These are phyloP conservation scores for Nematocida major DNA, from an alignment of 371 early-diverging fungal species.

Conservation along the genomic window DNA sequence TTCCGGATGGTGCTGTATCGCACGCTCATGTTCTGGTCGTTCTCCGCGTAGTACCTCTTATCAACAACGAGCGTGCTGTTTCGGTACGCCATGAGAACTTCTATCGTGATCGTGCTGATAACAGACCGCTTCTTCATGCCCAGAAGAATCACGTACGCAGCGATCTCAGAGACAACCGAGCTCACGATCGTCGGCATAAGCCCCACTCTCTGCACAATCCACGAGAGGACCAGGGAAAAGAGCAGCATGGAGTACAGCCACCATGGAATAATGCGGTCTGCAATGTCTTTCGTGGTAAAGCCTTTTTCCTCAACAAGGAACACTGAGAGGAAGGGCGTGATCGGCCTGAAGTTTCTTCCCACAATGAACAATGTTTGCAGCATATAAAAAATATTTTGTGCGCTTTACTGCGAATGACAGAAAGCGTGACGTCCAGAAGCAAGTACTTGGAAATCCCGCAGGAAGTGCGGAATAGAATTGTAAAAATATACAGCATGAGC, in stretches of 20 bases:
- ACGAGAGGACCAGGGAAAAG: conserved; percentile 44
- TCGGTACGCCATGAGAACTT: conserved; percentile 42
- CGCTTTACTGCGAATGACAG: not conserved
- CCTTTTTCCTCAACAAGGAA: conserved; percentile 57
- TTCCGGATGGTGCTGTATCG: conserved; percentile 43
- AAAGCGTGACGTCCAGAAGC: conserved; percentile 9
- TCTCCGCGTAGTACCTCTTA: conserved; percentile 34
- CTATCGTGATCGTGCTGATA: conserved; percentile 20
- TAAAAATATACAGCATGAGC: conserved; percentile 12
- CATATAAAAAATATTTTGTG: conserved; percentile 35
- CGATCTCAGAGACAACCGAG: conserved; percentile 50
- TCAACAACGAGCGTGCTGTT: conserved; percentile 46
- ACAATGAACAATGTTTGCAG: conserved; percentile 22
- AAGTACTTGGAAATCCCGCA: conserved; percentile 36
- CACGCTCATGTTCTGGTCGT: conserved; percentile 13
- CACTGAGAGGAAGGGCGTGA: conserved; percentile 58
- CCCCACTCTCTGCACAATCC: conserved; percentile 47
- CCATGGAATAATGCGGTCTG: conserved; percentile 52
- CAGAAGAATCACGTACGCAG: conserved; percentile 42
- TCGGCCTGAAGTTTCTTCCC: conserved; percentile 56
- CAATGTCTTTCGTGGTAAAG: conserved; percentile 57
- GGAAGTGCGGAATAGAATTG: conserved; percentile 12
- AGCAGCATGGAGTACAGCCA: conserved; percentile 54
- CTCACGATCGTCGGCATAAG: conserved; percentile 36
- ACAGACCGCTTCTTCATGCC: conserved; percentile 39